Percentiles rank a stretch among this genome's conserved stretches.
These are phyloP conservation scores for Friedmanniomyces endolithicus DNA, from an alignment of 495 filamentous ascomycete species.

Conservation along the genomic window DNA sequence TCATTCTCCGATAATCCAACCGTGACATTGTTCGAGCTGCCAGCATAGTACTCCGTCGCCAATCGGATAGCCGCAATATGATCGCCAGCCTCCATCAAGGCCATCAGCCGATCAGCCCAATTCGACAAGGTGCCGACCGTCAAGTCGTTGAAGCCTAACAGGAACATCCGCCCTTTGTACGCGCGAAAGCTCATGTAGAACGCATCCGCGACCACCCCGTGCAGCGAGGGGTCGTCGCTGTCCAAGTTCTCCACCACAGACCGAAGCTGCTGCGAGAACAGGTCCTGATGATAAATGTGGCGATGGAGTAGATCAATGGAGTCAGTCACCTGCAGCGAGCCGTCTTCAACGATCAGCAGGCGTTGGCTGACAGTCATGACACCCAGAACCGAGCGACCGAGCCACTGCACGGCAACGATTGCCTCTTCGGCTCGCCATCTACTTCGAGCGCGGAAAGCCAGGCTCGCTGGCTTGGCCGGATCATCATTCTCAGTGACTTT, in stretches of 20 bases:
- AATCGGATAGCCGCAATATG: conserved; percentile 82
- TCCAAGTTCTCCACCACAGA: conserved; percentile 76
- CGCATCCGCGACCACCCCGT: conserved; percentile 91
- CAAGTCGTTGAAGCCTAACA: conserved; percentile 80
- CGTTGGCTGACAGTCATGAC: conserved; percentile 88
- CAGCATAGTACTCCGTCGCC: conserved; percentile 83
- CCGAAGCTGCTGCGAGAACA: conserved; percentile 75
- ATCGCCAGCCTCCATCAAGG: conserved; percentile 88
- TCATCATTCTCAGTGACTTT: conserved; percentile 55
- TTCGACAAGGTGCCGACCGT: conserved; percentile 85
- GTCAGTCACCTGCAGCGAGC: conserved; percentile 76
- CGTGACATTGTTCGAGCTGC: conserved; percentile 77
- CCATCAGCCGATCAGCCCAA: conserved; percentile 95
- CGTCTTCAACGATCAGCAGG: conserved; percentile 83
- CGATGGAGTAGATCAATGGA: conserved; percentile 84
- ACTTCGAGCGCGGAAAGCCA: conserved; percentile 71
- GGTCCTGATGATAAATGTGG: conserved; percentile 80
- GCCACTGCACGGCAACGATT: conserved; percentile 93
- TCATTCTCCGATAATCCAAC: conserved; percentile 87
- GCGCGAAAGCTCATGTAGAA: conserved; percentile 95
- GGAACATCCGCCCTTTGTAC: conserved; percentile 87
- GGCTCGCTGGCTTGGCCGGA: conserved; percentile 54
- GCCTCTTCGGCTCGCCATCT: conserved; percentile 90
- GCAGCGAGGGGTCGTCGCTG: conserved; percentile 78
- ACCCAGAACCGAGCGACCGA: conserved; percentile 83